Base-by-base conservation (phyloP, 78 protist species). In the Dictyostelium firmibasis region DNA sequence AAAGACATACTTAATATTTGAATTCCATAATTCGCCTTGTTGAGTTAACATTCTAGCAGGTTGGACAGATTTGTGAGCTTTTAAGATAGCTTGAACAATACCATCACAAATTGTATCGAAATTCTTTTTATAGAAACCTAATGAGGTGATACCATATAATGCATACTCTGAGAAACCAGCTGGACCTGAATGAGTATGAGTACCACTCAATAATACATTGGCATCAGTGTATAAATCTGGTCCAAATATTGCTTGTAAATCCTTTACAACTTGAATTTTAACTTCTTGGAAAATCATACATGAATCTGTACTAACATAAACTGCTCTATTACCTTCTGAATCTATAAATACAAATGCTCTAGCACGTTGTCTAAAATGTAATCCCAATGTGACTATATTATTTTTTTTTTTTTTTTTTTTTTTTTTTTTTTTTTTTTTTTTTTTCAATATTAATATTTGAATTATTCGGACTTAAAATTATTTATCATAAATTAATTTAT, bases 151-250 rank as follows among this genome's bases (percentile, higher is more conserved):
- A 64, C 96, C 91, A 91, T 93, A 97, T 41, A 97, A 35, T 14
- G 95, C 84, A 62, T 91, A 97, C 82, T 76, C 69, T 18, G 94
- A 87, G 50, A 81, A 97, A 29, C 97, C 98, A 11, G 91, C 98
- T 38, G 97, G 97, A 8, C 97, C 97, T 18, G 96, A 81, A 83
- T 97, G 98, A 41, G 98, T 95, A 89, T 97, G 98, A 44, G 75
- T 85, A 70, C 97, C 98, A 53, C 93, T 62, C 27, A 97, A 41
- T 35, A 89, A 53, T 27, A 97, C 87, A 83, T 94, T 97, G 2
- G 50, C 97, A 18, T 76, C 27, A 14, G 62, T 38, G 78, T 96
- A 96, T 9, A 84, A 13, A 20, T 36, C 60, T 7, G 8, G 50
- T 27, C 91, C 93, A 50, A 57, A 88, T 20, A 41, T 38, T 18